Percentiles rank a stretch among this genome's conserved stretches.
phyloP scores from a whole-genome alignment of 140 eudicot species.

The Oenanthe javanica region DNA sequence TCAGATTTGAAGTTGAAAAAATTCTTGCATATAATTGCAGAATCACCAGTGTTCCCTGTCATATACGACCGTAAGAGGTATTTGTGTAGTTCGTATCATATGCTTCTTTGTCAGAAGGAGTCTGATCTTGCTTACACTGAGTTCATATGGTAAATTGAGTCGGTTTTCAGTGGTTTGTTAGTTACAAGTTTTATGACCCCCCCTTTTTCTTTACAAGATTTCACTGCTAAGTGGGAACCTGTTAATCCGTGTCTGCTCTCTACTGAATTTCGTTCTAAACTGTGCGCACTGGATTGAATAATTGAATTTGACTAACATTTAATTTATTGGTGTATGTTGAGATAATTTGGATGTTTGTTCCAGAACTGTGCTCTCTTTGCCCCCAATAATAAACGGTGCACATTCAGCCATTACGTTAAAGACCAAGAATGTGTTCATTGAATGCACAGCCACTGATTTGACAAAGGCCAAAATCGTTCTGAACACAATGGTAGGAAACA shows the following conservation, averaged over 20 bases:
- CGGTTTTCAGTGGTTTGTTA: not conserved
- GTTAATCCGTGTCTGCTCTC: not conserved
- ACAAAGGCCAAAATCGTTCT: constrained; percentile 90
- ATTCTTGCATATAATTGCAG: constrained; percentile 79
- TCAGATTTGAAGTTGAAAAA: constrained; percentile 87
- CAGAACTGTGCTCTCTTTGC: constrained; percentile 87
- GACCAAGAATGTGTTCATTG: constrained; percentile 87
- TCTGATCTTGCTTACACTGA: not conserved
- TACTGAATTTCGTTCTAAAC: not conserved
- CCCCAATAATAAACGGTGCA: constrained; percentile 90
- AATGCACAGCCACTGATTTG: constrained; percentile 96
- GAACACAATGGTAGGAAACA: constrained; percentile 68
- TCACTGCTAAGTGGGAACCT: not conserved
- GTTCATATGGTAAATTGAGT: not conserved
- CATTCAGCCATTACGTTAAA: constrained; percentile 84
- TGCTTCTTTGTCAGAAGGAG: not conserved
- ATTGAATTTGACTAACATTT: not conserved
- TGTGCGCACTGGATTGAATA: not conserved
- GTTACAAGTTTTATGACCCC: not conserved
- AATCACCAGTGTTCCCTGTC: constrained; percentile 87
- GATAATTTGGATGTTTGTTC: constrained; percentile 11
- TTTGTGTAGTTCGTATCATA: not conserved
- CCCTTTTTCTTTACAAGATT: not conserved
- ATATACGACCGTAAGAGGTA: constrained; percentile 81
- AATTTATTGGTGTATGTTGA: not conserved